Percentiles rank a stretch among this genome's conserved stretches.
phyloP scores from a whole-genome alignment of 768 basidiomycete genomes.

The Lactarius vividus region DNA sequence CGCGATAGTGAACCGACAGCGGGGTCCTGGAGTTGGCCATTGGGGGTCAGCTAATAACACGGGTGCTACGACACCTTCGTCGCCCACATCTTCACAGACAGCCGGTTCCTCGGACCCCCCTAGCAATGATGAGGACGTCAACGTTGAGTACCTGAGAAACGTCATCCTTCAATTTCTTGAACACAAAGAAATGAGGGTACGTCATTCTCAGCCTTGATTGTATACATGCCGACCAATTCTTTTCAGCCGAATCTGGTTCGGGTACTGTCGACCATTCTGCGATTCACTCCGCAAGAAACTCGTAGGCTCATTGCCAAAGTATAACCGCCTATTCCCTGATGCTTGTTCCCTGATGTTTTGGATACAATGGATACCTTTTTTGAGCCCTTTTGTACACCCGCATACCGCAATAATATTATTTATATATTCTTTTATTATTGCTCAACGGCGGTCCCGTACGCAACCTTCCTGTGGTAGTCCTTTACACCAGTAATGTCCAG shows the following conservation, averaged over 20 bases:
- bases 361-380: not conserved
- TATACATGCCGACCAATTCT: constrained; percentile 17
- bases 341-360: not conserved
- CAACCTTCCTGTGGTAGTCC: too few species aligned
- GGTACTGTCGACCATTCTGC: constrained; percentile 88
- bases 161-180: constrained; percentile 97
- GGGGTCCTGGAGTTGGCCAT: constrained; percentile 93
- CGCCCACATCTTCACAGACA: constrained; percentile 41
- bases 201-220: constrained; percentile 34
- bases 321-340: constrained; percentile 33
- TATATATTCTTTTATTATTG: not conserved
- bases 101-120: constrained; percentile 34
- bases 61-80: constrained; percentile 34
- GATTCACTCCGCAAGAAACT: constrained; percentile 94
- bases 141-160: constrained; percentile 93
- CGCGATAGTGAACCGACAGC: constrained; percentile 82
- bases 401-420: not conserved
- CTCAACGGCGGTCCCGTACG: not conserved
- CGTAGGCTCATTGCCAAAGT: constrained; percentile 87
- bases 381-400: constrained; percentile 5
- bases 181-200: constrained; percentile 96
- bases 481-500: too few species aligned
- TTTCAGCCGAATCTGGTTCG: constrained; percentile 81
- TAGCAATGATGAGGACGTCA: constrained; percentile 83
- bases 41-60: constrained; percentile 56